Base-by-base conservation (phyloP, 805 yeast species). In the Suhomyces sp. region DNA sequence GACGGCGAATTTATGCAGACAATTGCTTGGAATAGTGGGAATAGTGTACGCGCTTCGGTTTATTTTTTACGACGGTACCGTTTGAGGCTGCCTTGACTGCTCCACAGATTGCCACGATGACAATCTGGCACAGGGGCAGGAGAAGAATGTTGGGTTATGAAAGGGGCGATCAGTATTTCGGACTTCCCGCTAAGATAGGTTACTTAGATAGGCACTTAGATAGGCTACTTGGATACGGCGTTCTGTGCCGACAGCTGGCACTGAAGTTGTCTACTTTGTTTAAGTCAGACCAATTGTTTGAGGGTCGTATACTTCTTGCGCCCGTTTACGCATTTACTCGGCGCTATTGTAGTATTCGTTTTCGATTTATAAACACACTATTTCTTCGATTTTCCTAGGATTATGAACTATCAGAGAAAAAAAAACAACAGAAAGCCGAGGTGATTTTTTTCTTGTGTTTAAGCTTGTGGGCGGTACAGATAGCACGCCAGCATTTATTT, bases 1-100 rank as follows among this genome's bases (percentile, higher is more conserved):
- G 39, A 27, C 39, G 47, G 46, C 13, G 40, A 44, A 6, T 19
- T 44, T 29, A 44, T 31, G 47, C 47, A 44, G 47, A 44, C 39
- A 29, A 9, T 29, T 19, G 20, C 13, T 19, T 37, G 20, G 41
- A 9, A 37, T n/a, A 37, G 20, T 37, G 21, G 20, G 41, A 9
- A 37, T n/a, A 37, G 20, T 37, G 21, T 37, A 10, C 41, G 41
- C 41, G 41, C 41, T 9, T 17, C 41, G 41, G 3, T 37, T 37
- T 37, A 37, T 37, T 37, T 37, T 37, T 37, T 37, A 17, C 41
- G 20, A 13, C 20, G 22, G 12, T 37, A n/a, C 20, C 15, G 22
- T 37, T 37, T 37, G 41, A 37, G 41, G 41, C 22, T 37, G 22
- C 41, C 41, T 17, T 19, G 35, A 31, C 22, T 37, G 41, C 41